These are phyloP conservation scores for Fusarium longipes DNA, from an alignment of 2,329 filamentous ascomycete species.

Conservation along the genomic window DNA sequence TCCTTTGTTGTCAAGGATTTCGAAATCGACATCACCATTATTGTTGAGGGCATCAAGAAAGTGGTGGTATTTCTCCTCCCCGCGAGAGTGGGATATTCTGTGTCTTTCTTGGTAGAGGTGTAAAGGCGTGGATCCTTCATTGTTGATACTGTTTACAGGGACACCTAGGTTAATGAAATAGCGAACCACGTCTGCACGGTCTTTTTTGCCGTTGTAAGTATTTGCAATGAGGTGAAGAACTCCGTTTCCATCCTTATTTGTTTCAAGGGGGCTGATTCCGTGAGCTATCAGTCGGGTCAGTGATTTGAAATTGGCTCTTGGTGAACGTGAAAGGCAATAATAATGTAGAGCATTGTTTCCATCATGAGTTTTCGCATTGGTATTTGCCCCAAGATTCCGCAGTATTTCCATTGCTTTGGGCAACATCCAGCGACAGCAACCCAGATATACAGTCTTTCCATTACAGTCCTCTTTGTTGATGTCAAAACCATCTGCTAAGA, in stretches of 20 bases:
- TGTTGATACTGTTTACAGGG: conserved; percentile 34
- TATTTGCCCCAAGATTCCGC: conserved; percentile 12
- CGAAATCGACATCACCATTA: conserved; percentile 5
- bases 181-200: neutral
- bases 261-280: conserved; percentile 25
- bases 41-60: conserved; percentile 24
- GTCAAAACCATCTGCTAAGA: conserved; percentile 27
- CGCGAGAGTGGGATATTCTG: neutral
- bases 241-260: conserved; percentile 26
- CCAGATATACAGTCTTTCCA: conserved; percentile 30
- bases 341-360: conserved; percentile 35
- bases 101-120: conserved; percentile 15
- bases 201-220: neutral
- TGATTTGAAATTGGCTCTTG: neutral
- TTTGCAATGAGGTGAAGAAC: conserved; percentile 28
- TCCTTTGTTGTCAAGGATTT: conserved; percentile 26
- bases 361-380: neutral
- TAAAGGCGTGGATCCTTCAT: conserved; percentile 23
- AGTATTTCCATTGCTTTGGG: neutral
- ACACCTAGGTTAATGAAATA: conserved; percentile 33
- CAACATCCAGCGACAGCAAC: neutral
- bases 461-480: conserved; percentile 9
- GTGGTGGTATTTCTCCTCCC: neutral
- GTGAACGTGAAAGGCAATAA: neutral
- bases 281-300: conserved; percentile 6